A percentile compares a stretch with the other conserved stretches of the same genome.
Evolutionary conservation across 1,284 basidiomycete species (phyloP).

Genomic region (Lentinula novae-zelandiae): DNA sequence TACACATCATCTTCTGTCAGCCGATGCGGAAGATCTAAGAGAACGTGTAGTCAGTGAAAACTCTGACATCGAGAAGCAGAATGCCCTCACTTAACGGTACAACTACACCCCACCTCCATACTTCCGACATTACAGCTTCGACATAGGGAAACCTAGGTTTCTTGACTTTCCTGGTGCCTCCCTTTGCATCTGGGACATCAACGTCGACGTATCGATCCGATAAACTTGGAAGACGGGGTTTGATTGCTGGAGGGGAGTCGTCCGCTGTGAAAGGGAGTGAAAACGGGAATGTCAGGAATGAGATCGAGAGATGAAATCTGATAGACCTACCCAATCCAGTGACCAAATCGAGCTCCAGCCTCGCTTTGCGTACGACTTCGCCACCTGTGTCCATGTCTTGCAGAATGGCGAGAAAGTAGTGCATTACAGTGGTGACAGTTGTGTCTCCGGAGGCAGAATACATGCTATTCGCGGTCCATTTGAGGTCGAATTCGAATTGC

Average conservation of each 20-base stretch:
- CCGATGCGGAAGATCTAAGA: constrained; percentile 40
- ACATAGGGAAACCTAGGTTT: constrained; percentile 24
- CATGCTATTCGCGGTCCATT: constrained; percentile 75
- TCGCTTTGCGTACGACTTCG: constrained; percentile 37
- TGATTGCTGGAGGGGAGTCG: constrained; percentile 22
- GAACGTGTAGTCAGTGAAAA: not conserved
- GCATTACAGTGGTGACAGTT: constrained; percentile 42
- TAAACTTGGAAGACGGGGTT: constrained; percentile 42
- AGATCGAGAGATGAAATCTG: not conserved
- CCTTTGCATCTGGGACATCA: constrained; percentile 3
- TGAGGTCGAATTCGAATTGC: constrained; percentile 57
- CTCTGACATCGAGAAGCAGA: not conserved
- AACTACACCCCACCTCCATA: constrained; percentile 45
- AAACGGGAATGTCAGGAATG: constrained; percentile 8
- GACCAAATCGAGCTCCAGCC: constrained; percentile 4
- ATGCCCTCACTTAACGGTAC: constrained; percentile 46
- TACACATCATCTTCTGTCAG: constrained; percentile 47
- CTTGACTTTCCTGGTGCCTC: constrained; percentile 1
- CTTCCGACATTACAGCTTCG: constrained; percentile 43
- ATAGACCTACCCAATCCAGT: constrained; percentile 26
- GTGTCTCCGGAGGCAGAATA: constrained; percentile 63
- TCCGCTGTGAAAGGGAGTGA: constrained; percentile 57
- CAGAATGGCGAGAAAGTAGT: constrained; percentile 62
- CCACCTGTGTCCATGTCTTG: constrained; percentile 35
- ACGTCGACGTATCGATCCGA: constrained; percentile 34